These are phyloP conservation scores for Aspergillus egyptiacus DNA, from an alignment of 495 filamentous ascomycete genomes.

Conservation along the genomic window DNA sequence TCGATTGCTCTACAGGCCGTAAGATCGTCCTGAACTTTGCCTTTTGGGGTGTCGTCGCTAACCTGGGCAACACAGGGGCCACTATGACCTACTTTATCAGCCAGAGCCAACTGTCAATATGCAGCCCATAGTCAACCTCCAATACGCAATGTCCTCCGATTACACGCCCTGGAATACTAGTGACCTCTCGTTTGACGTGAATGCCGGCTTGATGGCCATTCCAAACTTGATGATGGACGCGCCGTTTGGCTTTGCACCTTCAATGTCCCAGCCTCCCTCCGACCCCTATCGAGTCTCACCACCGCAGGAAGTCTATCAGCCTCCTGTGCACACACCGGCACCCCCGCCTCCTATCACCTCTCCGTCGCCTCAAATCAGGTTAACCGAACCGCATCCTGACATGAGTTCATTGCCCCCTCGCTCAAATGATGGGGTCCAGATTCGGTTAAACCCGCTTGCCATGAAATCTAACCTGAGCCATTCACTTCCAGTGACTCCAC, in stretches of 20 bases:
- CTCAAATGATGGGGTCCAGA: conserved; percentile 38
- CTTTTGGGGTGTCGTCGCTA: background rate
- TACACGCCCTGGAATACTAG: conserved; percentile 37
- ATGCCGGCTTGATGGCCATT: conserved; percentile 48
- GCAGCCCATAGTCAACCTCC: conserved; percentile 41
- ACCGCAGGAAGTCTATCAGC: conserved; percentile 36
- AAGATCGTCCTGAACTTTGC: conserved; percentile 26
- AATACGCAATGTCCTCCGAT: conserved; percentile 41
- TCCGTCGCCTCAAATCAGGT: conserved; percentile 23
- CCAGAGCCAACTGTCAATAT: conserved; percentile 47
- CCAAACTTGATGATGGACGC: conserved; percentile 42
- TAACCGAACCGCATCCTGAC: conserved; percentile 32
- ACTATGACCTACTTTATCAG: conserved; percentile 93
- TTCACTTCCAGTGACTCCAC: conserved; percentile 37
- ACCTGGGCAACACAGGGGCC: conserved; percentile 50
- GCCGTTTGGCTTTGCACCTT: conserved; percentile 32
- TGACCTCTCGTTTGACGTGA: conserved; percentile 45
- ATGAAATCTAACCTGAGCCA: conserved; percentile 44
- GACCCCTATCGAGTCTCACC: conserved; percentile 42
- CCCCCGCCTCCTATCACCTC: conserved; percentile 31
- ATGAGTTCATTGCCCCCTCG: conserved; percentile 35
- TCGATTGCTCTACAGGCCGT: conserved; percentile 67
- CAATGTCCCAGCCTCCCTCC: conserved; percentile 43
- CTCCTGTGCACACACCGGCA: conserved; percentile 32
- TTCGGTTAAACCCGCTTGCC: conserved; percentile 43